These are phyloP conservation scores for Intubia oerlemansii DNA, from an alignment of 2,329 filamentous ascomycete genomes.

Conservation along the genomic window DNA sequence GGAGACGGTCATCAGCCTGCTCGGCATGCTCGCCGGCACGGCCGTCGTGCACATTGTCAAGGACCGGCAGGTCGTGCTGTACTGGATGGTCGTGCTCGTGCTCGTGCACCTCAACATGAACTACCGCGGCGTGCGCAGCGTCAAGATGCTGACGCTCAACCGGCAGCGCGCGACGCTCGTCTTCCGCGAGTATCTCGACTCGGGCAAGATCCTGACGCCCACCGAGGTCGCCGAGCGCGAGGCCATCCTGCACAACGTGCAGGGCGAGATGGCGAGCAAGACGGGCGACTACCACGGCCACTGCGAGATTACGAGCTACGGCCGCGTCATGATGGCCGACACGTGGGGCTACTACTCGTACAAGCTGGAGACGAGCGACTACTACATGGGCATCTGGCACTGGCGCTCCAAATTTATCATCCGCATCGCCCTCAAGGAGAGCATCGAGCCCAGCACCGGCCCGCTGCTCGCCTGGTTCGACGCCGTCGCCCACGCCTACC, in stretches of 20 bases:
- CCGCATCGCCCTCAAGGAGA: constrained; percentile 35
- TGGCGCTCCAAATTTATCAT: constrained; percentile 27
- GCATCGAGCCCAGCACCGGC: constrained; percentile 11
- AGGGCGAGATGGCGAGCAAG: constrained; percentile 20
- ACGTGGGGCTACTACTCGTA: constrained; percentile 15
- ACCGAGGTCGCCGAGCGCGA: constrained; percentile 42
- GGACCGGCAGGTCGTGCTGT: constrained; percentile 51
- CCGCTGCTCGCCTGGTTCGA: constrained; percentile 17
- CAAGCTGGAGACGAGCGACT: constrained; percentile 22
- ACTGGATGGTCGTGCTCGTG: constrained; percentile 48
- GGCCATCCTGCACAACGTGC: constrained; percentile 37
- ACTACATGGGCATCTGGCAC: constrained; percentile 37
- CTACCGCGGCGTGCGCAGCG: constrained; percentile 63
- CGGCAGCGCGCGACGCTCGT: constrained; percentile 68
- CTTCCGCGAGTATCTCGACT: constrained; percentile 35
- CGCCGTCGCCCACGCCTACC: constrained; percentile 19
- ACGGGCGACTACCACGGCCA: constrained; percentile 14
- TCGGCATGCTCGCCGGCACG: constrained; percentile 73
- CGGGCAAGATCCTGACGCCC: constrained; percentile 35
- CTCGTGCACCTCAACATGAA: constrained; percentile 65
- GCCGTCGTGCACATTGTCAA: constrained; percentile 59
- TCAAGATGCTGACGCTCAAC: constrained; percentile 70
- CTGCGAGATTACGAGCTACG: constrained; percentile 18
- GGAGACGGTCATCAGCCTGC: constrained; percentile 74
- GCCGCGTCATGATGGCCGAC: constrained; percentile 14